Percentiles rank a stretch among this genome's conserved stretches.
These are phyloP conservation scores for Heimioporus sp. DNA, from an alignment of 768 basidiomycete genomes.

Conservation along the genomic window DNA sequence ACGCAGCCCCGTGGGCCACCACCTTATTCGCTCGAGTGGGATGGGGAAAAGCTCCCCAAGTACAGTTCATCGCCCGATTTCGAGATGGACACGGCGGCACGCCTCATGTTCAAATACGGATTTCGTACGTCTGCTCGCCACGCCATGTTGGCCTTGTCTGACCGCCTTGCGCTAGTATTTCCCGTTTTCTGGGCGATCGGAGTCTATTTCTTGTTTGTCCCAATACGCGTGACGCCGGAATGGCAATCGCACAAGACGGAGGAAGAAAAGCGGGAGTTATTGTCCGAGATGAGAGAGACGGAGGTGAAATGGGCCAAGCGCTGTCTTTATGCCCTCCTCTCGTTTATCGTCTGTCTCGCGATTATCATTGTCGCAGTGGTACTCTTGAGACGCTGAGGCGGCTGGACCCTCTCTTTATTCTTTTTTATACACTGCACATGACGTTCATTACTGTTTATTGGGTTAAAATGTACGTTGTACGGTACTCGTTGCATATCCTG, in stretches of 20 bases:
- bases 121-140: conserved; percentile 43
- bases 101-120: conserved; percentile 62
- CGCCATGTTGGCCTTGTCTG: not conserved
- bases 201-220: conserved; percentile 51
- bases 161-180: conserved; percentile 42
- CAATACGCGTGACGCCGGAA: conserved; percentile 45
- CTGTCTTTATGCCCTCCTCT: conserved; percentile 52
- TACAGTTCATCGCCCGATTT: conserved; percentile 28
- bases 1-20: conserved; percentile 32
- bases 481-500: not conserved
- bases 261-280: conserved; percentile 45
- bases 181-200: conserved; percentile 63
- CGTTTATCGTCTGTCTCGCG: conserved; percentile 40
- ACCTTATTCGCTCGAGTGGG: conserved; percentile 44
- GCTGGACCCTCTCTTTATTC: conserved; percentile 1
- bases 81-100: conserved; percentile 55
- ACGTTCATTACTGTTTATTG: not conserved
- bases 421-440: not conserved
- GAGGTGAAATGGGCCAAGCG: conserved; percentile 59
- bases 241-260: conserved; percentile 60
- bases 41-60: conserved; percentile 28
- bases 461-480: conserved; percentile 12
- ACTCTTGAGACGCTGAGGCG: conserved; percentile 19
- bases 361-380: conserved; percentile 25
- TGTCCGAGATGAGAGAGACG: conserved; percentile 44